Base-by-base conservation (phyloP, 2,329 filamentous ascomycete genomes). In the Lasiodiplodia hormozganensis region DNA sequence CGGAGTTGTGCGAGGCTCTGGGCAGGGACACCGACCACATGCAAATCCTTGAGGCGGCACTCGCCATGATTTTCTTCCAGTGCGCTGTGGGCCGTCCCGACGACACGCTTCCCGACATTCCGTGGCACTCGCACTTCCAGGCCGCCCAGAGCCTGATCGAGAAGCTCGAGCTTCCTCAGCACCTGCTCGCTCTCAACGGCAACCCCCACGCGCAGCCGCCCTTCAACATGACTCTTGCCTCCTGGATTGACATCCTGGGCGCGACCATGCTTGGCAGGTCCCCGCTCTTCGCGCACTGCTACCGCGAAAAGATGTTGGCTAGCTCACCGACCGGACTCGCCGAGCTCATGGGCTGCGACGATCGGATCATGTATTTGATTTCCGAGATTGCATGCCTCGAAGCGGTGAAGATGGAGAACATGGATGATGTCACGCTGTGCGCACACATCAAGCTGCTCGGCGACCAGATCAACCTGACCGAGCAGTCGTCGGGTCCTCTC, bases 201-300 rank as follows among this genome's bases (percentile, higher is more conserved):
- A 86, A 89, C 72, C 83, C 85, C n/a, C 83, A 86, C 71, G 75
- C 82, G 8, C 90, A 90, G 70, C 89, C 92, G 5, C 91, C 93
- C 12, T 97, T 97, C 87, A 97, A 94, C 86, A 97, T 97, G 94
- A 94, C 93, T 1, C 84, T 97, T 71, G 91, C 93, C 6, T 86
- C 94, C 11, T 98, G 96, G 96, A 97, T 98, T 75, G 96, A 99
- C 80, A 97, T 99, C 73, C 88, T 98, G 40, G 96, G 96, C 71
- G 90, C 94, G 2, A 97, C 94, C 11, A 97, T 99, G 90, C 87
- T 92, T 71, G 94, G 94, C 40, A 88, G 89, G 68, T 91, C 93
- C 11, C 96, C 96, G 8, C 88, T 88, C 10, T 98, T 97, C 76
- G 94, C 96, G 4, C 92, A 97, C 82, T 93, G 92, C n/a, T 99